phyloP scores from a whole-genome alignment of 371 early-diverging fungal species.

The Choanephora cucurbitarum region DNA sequence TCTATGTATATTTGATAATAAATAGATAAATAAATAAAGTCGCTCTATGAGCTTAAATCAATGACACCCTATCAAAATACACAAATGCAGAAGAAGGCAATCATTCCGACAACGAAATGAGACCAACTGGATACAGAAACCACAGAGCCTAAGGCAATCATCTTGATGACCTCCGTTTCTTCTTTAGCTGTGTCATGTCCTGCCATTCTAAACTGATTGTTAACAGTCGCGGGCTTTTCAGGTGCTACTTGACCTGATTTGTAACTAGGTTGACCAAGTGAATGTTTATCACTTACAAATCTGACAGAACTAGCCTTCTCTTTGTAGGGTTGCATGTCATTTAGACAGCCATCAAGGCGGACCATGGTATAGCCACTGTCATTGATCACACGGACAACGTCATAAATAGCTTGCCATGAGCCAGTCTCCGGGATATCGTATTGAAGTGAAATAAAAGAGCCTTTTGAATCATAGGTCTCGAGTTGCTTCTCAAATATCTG shows the following conservation, averaged over 20 bases:
- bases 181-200: constrained; percentile 5
- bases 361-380: constrained; percentile 58
- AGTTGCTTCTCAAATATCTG: constrained; percentile 49
- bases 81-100: constrained; percentile 10
- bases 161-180: constrained; percentile 14
- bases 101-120: constrained; percentile 7
- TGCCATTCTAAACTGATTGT: not conserved
- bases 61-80: constrained; percentile 9
- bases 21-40: no score
- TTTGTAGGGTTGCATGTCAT: constrained; percentile 56
- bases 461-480: constrained; percentile 58
- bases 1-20: no score
- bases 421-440: constrained; percentile 61
- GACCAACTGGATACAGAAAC: constrained; percentile 7
- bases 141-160: not conserved
- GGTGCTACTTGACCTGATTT: constrained; percentile 45
- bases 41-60: no score
- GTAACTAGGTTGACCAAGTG: constrained; percentile 50
- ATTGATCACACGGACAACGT: constrained; percentile 49
- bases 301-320: constrained; percentile 36
- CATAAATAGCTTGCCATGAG: constrained; percentile 47
- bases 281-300: constrained; percentile 47
- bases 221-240: constrained; percentile 22
- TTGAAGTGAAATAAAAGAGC: constrained; percentile 53
- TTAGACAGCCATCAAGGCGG: constrained; percentile 56